phyloP scores from a whole-genome alignment of 805 yeast species.

The Tetrapisispora pingtungensis region DNA sequence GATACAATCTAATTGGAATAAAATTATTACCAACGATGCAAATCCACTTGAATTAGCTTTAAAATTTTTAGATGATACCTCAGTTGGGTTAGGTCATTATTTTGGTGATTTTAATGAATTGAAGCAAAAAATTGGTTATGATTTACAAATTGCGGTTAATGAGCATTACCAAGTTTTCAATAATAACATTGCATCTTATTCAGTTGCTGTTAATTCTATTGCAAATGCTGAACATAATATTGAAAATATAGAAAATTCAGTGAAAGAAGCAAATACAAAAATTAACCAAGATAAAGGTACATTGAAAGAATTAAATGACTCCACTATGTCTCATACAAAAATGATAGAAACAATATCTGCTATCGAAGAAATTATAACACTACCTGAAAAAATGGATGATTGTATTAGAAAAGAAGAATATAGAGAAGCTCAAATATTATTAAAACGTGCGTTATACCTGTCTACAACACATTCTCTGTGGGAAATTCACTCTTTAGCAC shows the following conservation, averaged over 20 bases:
- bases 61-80: slow-evolving; percentile 71
- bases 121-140: slow-evolving; percentile 44
- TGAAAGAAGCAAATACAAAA: slow-evolving; percentile 34
- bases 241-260: slow-evolving; percentile 36
- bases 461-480: slow-evolving; percentile 48
- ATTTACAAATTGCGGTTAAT: slow-evolving; percentile 62
- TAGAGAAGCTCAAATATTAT: slow-evolving; percentile 49
- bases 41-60: slow-evolving; percentile 83
- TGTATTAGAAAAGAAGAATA: slow-evolving; percentile 62
- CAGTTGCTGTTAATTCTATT: slow-evolving; percentile 53
- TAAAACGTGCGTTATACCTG: slow-evolving; percentile 35
- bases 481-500: slow-evolving; percentile 44
- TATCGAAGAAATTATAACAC: slow-evolving; percentile 47
- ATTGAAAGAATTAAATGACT: slow-evolving; percentile 54
- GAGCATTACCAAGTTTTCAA: slow-evolving; percentile 79
- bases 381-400: slow-evolving; percentile 57
- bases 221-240: slow-evolving; percentile 56
- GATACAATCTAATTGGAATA: slow-evolving; percentile 39
- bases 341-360: slow-evolving; percentile 62
- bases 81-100: slow-evolving; percentile 82
- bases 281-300: slow-evolving; percentile 45
- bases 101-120: slow-evolving; percentile 55
- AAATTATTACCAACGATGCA: slow-evolving; percentile 42
- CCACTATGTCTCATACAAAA: slow-evolving; percentile 52
- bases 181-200: slow-evolving; percentile 75